Percentiles rank a stretch among this genome's conserved stretches.
Conservation (phyloP, 352 stramenopile genomes). For the Pythium plurisporium region DNA sequence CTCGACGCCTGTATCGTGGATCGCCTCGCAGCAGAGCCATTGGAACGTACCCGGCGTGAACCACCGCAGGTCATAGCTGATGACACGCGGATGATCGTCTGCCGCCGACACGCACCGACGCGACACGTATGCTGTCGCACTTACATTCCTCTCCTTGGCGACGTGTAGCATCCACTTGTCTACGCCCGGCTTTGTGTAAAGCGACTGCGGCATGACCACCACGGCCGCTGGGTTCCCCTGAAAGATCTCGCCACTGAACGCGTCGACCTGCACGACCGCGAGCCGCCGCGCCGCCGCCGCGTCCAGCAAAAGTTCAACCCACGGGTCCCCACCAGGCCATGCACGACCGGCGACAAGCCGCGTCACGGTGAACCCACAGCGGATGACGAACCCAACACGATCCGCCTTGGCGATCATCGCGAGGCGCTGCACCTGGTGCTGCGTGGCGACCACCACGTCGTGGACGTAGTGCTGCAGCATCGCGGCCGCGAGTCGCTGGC, state of each 20-base stretch:
- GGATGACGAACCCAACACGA: not conserved
- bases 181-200: conserved; percentile 28
- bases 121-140: conserved; percentile 90
- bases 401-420: not conserved
- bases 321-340: conserved; percentile 38
- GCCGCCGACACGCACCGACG: conserved; percentile 43
- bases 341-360: conserved; percentile 65
- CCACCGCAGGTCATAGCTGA: conserved; percentile 55
- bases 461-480: conserved; percentile 10
- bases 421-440: not conserved
- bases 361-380: not conserved
- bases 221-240: conserved; percentile 91
- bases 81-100: conserved; percentile 1
- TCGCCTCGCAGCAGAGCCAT: conserved; percentile 40
- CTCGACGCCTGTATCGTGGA: conserved; percentile 33
- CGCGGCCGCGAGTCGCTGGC: not conserved
- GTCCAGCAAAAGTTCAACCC: not conserved
- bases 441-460: not conserved
- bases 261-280: conserved; percentile 24
- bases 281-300: not conserved
- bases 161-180: conserved; percentile 68
- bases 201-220: conserved; percentile 46
- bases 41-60: conserved; percentile 59
- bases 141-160: conserved; percentile 90
- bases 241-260: conserved; percentile 60